These are phyloP conservation scores for Candolleomyces aberdarensis DNA, from an alignment of 768 basidiomycete species.

Conservation along the genomic window DNA sequence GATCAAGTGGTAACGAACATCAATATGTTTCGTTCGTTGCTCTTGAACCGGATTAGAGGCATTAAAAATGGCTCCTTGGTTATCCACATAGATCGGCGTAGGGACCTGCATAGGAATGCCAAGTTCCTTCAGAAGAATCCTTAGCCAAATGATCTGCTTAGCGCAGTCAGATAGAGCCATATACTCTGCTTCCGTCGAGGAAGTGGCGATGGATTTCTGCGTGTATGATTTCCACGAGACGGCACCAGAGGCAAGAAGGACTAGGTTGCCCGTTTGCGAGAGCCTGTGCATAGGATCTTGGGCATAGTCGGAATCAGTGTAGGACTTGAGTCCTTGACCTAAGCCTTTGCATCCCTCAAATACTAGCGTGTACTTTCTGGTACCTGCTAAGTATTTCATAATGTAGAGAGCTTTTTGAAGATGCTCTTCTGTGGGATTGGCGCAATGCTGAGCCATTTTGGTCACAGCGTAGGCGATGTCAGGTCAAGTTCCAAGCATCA, in stretches of 20 bases:
- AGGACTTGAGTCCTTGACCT: not conserved
- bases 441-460: constrained; percentile 7
- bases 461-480: constrained; percentile 15
- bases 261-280: constrained; percentile 20
- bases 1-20: constrained; percentile 26
- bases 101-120: not conserved
- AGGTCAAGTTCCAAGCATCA: constrained; percentile 14
- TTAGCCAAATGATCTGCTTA: constrained; percentile 13
- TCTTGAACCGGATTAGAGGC: constrained; percentile 10
- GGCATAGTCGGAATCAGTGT: constrained; percentile 9
- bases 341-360: not conserved
- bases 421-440: constrained; percentile 8
- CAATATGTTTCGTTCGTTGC: constrained; percentile 25
- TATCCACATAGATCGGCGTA: constrained; percentile 6
- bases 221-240: constrained; percentile 16
- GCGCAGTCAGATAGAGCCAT: constrained; percentile 14
- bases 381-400: constrained; percentile 3
- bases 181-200: constrained; percentile 24
- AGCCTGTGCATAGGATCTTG: constrained; percentile 11
- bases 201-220: constrained; percentile 16
- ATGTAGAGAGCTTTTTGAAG: constrained; percentile 1
- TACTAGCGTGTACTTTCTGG: constrained; percentile 1
- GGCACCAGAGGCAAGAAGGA: constrained; percentile 12
- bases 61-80: constrained; percentile 12
- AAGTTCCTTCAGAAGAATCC: constrained; percentile 3